Base-by-base conservation (phyloP, 352 stramenopile species). In the Globisporangium polare region DNA sequence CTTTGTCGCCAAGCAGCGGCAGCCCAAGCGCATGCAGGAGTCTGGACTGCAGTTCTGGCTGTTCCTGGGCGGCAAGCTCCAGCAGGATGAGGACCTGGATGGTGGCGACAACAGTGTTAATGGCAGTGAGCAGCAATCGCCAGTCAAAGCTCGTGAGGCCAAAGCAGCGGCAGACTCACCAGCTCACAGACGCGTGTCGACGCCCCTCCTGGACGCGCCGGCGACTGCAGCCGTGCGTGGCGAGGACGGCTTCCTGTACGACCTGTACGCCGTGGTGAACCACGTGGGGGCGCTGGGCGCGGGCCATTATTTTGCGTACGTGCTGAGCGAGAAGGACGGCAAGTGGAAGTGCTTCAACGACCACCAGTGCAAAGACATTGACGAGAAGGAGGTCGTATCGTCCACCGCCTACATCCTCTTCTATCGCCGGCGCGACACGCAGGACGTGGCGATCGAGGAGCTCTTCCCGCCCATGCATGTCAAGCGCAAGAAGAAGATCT, bases 321-420 rank as follows among this genome's bases (percentile, higher is more conserved):
- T 93, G 18, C 54, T 90, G 35, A 93, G 80, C 54, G 84, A 93
- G 69, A 69, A 86, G 15, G 83, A 94, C 61, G 87, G 87, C 27
- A 98, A 98, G 68, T 99, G 97, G 97, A 97, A 98, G 63, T 95
- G 97, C 69, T 99, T 99, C 71, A 99, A 99, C 65, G 97, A 99
- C 75, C 92, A 87, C 63, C 83, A 87, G 65, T 97, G 78, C 73
- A 92, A 89, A 62, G 81, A 94, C 27, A 91, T 97, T 35, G 84
- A 94, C 61, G 83, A 88, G 9, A 83, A 89, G 18, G 86, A 97
- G 60, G 87, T 96, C 12, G 78, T 96, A 5, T 92, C 75, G 9
- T 84, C 85, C 3, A 92, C 86, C 3, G 91, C 91, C 33, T 97
- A 97, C 51, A 92, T 97, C 43, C 69, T 97, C 39, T 97, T 97